phyloP scores from a whole-genome alignment of 208 protist species.

The Paratrypanosoma confusum region DNA sequence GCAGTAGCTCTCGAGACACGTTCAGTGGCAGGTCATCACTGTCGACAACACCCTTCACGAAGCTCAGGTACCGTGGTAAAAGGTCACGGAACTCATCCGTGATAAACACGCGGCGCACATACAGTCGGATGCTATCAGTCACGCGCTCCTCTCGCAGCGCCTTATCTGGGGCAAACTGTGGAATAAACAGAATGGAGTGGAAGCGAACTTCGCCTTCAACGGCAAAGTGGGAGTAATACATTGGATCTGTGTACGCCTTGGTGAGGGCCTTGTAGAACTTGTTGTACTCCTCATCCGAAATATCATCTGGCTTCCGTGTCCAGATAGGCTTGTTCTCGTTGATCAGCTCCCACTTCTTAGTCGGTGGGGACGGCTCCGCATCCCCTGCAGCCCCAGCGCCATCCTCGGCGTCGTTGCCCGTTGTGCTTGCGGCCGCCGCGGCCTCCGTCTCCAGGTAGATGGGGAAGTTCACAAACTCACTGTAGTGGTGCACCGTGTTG shows the following conservation, averaged over 20 bases:
- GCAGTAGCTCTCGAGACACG: constrained; percentile 98
- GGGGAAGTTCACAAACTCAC: constrained; percentile 99
- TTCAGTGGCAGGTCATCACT: constrained; percentile 99
- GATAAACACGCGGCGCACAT: constrained; percentile 99
- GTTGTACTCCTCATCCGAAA: constrained; percentile 98
- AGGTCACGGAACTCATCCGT: constrained; percentile 96
- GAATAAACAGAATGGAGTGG: constrained; percentile 96
- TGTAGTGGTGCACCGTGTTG: constrained; percentile 96
- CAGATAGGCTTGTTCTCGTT: constrained; percentile 99
- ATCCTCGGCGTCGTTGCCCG: constrained; percentile 20
- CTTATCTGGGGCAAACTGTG: constrained; percentile 79
- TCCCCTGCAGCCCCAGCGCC: constrained; percentile 54
- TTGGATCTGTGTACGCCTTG: constrained; percentile 89
- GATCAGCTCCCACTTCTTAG: constrained; percentile 87
- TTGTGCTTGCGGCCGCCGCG: constrained; percentile 62
- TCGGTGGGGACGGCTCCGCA: constrained; percentile 39
- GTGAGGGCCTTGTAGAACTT: constrained; percentile 98
- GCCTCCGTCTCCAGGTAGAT: constrained; percentile 90
- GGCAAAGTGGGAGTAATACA: constrained; percentile 96
- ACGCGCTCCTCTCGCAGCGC: constrained; percentile 73
- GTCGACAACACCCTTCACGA: constrained; percentile 98
- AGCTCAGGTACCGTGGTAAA: constrained; percentile 91
- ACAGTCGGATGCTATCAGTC: constrained; percentile 89
- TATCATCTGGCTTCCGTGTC: constrained; percentile 89
- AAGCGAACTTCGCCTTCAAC: constrained; percentile 98